Evolutionary conservation across 495 filamentous ascomycete species (phyloP).

Genomic region (Neurospora terricola): DNA sequence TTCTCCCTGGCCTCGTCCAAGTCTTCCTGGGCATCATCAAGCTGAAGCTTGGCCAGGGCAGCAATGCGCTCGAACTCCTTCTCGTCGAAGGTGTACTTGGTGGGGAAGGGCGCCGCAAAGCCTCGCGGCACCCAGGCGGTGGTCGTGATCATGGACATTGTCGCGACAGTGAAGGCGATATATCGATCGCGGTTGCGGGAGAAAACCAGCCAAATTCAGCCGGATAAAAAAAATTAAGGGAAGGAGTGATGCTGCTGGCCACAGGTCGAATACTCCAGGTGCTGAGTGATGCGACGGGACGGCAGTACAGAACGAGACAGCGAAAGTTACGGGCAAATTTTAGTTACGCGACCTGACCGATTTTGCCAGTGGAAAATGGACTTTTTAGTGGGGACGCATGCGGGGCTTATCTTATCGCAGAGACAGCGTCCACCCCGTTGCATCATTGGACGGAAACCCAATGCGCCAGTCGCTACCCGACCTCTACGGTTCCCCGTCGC

Average conservation of each 20-base stretch:
- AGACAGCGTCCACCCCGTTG: neutral
- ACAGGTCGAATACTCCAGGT: neutral
- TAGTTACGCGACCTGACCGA: neutral
- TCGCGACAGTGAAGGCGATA: slow-evolving; percentile 4
- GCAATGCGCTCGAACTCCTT: slow-evolving; percentile 87
- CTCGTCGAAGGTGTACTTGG: slow-evolving; percentile 85
- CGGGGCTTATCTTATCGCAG: slow-evolving; percentile 30
- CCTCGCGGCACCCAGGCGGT: slow-evolving; percentile 91
- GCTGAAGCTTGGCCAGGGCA: slow-evolving; percentile 74
- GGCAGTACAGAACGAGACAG: neutral
- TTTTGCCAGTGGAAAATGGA: slow-evolving; percentile 6
- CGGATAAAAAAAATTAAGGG: slow-evolving; percentile 3
- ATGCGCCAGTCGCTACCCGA: neutral
- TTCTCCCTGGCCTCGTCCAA: slow-evolving; percentile 55
- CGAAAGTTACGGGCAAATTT: neutral
- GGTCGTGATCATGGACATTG: slow-evolving; percentile 77
- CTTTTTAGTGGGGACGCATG: slow-evolving; percentile 25
- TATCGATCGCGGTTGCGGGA: neutral
- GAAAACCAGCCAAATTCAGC: neutral
- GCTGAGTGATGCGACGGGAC: neutral
- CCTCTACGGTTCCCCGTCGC: neutral
- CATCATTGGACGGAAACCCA: neutral
- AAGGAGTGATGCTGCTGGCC: neutral
- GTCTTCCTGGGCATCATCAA: slow-evolving; percentile 86
- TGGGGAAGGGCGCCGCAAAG: slow-evolving; percentile 83